These are phyloP conservation scores for Mycena capillaripes DNA, from an alignment of 768 basidiomycete genomes.

Conservation along the genomic window DNA sequence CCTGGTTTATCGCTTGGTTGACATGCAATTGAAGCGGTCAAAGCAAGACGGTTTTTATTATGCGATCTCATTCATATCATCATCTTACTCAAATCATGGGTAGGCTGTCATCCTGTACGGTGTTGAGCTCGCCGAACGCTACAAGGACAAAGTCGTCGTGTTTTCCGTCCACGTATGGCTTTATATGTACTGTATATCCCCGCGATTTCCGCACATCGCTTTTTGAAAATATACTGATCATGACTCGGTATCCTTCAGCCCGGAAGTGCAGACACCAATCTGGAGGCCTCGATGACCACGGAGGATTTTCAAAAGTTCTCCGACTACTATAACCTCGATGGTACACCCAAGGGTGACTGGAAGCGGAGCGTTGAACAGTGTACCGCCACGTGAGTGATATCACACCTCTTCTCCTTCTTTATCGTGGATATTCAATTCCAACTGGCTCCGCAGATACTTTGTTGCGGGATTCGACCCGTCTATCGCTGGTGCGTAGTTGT, in stretches of 20 bases:
- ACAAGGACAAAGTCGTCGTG: conserved; percentile 13
- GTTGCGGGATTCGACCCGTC: conserved; percentile 24
- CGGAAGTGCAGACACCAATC: conserved; percentile 18
- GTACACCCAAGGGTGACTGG: conserved; percentile 25
- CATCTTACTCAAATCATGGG: not conserved
- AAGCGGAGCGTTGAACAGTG: conserved; percentile 18
- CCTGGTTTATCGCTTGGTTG: not conserved
- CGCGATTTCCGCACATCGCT: too few relatives aligned
- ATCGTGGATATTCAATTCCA: not conserved
- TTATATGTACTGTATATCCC: too few relatives aligned
- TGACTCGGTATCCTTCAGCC: conserved; percentile 2
- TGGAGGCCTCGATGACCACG: conserved; percentile 2
- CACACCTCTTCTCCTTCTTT: not conserved
- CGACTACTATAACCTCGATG: conserved; percentile 18
- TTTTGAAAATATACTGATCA: not conserved
- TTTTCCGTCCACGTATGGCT: conserved; percentile 20
- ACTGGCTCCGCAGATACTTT: conserved; percentile 11
- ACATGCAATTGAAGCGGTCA: conserved; percentile 4
- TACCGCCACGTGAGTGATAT: conserved; percentile 15
- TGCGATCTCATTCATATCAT: not conserved
- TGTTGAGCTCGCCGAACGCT: conserved; percentile 17
- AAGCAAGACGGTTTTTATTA: conserved; percentile 19
- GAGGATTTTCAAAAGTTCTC: conserved; percentile 23
- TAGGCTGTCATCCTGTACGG: conserved; percentile 22
- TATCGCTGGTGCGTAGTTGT: conserved; percentile 1